phyloP scores from a whole-genome alignment of 495 filamentous ascomycete species.

The Neurospora africana region DNA sequence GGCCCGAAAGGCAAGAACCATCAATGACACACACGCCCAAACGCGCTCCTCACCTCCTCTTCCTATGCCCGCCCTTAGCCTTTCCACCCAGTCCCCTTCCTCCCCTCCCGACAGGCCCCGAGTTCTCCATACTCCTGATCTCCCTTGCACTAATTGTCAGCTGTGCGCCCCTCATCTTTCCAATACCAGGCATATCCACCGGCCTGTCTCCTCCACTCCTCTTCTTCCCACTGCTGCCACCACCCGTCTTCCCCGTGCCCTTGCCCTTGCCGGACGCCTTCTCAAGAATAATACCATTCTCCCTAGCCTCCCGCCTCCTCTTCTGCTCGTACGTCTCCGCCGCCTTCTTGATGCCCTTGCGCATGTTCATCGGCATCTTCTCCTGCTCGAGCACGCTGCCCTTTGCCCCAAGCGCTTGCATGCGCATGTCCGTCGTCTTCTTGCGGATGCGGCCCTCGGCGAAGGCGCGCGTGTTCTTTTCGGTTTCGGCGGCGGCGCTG shows the following conservation, averaged over 20 bases:
- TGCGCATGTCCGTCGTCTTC: slow-evolving; percentile 71
- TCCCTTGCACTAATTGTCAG: slow-evolving; percentile 71
- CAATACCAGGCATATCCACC: slow-evolving; percentile 65
- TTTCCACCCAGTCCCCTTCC: slow-evolving; percentile 20
- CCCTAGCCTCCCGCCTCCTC: slow-evolving; percentile 65
- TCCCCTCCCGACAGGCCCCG: slow-evolving; percentile 17
- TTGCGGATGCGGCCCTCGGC: slow-evolving; percentile 39
- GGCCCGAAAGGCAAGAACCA: not conserved
- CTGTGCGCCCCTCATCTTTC: slow-evolving; percentile 68
- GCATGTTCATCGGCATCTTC: slow-evolving; percentile 74
- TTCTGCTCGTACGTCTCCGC: slow-evolving; percentile 53
- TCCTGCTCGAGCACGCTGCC: slow-evolving; percentile 58
- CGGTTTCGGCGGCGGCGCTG: slow-evolving; percentile 8
- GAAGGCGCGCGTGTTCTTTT: slow-evolving; percentile 18
- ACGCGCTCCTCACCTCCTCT: slow-evolving; percentile 14
- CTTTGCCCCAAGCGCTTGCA: slow-evolving; percentile 72
- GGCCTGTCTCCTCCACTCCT: slow-evolving; percentile 51
- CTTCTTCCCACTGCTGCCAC: slow-evolving; percentile 19
- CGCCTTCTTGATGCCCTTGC: slow-evolving; percentile 66
- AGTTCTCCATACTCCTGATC: slow-evolving; percentile 50
- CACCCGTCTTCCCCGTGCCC: slow-evolving; percentile 26
- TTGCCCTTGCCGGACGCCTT: slow-evolving; percentile 30
- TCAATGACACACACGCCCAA: not conserved
- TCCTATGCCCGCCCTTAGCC: slow-evolving; percentile 2
- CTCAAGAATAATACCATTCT: slow-evolving; percentile 88